Base-by-base conservation (phyloP, 495 filamentous ascomycete species). In the Penicillium verhagenii region DNA sequence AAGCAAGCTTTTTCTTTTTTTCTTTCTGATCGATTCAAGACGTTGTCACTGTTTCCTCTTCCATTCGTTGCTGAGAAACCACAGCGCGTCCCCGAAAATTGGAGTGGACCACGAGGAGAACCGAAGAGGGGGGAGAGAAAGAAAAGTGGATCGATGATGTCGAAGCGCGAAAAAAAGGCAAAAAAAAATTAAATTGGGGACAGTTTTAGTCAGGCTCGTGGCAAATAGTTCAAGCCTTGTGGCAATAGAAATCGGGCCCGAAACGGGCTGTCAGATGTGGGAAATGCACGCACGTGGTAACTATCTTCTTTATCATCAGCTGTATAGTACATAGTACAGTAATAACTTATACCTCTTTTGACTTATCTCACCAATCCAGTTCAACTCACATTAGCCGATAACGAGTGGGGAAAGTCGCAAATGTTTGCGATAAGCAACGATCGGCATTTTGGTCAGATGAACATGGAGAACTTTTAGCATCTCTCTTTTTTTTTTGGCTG, bases 61-160 rank as follows among this genome's bases (percentile, higher is more conserved):
- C 38, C 14, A 3, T 14, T 40, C 19, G 38, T 18, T 18, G 13
- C 39, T 43, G 18, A 43, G 2, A 43, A 43, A 21, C 40, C 19
- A 19, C 33, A 4, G 29, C 33, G 14, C 33, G 14, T 35, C 33
- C 33, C 33, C 33, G 11, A 33, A 10, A 13, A 14, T 35, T 35
- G 33, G 14, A 35, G 33, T 35, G 33, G 33, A 16, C 33, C 33
- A 31, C 3, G 6, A 21, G 39, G 50, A 13, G 49, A 50, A 40
- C 33, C 33, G 39, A 23, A 29, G 48, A 29, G 28, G 39, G 13
- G 50, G 44, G 21, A 14, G 19, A 25, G 26, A n/a, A 23, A 25
- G 43, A 26, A 28, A 26, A 16, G 52, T 51, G 51, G 56, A 53
- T 28, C 54, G 50, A 23, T 33, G 57, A 56, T 59, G 53, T 35